Percentiles rank a stretch among this genome's conserved stretches.
phyloP scores from a whole-genome alignment of 345 rosid species.

The Populus pruinosa region DNA sequence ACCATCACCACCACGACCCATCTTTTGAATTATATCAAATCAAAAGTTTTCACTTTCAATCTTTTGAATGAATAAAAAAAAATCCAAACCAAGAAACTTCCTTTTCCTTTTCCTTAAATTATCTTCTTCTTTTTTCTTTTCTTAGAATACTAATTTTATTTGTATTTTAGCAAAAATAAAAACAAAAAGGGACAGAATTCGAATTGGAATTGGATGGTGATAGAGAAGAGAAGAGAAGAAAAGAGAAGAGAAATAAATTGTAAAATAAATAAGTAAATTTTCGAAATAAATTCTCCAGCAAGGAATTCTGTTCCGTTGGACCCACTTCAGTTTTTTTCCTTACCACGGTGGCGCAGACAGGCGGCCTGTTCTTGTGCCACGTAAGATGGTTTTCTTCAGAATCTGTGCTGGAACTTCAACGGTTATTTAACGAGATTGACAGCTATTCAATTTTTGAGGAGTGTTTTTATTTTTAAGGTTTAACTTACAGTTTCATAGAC shows the following conservation, averaged over 20 bases:
- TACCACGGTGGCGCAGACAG: slow-evolving; percentile 5
- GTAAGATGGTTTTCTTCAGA: neutral
- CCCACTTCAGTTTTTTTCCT: neutral
- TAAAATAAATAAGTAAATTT: neutral
- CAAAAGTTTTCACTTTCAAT: neutral
- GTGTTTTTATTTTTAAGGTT: neutral
- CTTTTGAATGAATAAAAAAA: neutral
- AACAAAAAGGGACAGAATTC: neutral
- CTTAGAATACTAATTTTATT: neutral
- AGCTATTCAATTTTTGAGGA: neutral
- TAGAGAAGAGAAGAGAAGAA: neutral
- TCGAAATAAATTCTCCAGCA: neutral
- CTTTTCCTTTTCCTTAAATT: neutral
- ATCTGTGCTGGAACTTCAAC: neutral
- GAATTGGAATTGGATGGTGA: slow-evolving; percentile 4
- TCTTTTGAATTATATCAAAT: slow-evolving; percentile 21
- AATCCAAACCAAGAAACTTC: slow-evolving; percentile 7
- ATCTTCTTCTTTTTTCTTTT: neutral
- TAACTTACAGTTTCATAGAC: no score
- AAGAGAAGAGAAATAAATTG: neutral
- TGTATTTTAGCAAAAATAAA: neutral
- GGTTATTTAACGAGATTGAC: neutral
- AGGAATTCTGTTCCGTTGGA: slow-evolving; percentile 1
- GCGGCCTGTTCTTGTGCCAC: neutral
- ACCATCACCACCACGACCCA: slow-evolving; percentile 21